Conservation (phyloP, 2,329 filamentous ascomycete genomes). For the Phyllosticta citriasiana region DNA sequence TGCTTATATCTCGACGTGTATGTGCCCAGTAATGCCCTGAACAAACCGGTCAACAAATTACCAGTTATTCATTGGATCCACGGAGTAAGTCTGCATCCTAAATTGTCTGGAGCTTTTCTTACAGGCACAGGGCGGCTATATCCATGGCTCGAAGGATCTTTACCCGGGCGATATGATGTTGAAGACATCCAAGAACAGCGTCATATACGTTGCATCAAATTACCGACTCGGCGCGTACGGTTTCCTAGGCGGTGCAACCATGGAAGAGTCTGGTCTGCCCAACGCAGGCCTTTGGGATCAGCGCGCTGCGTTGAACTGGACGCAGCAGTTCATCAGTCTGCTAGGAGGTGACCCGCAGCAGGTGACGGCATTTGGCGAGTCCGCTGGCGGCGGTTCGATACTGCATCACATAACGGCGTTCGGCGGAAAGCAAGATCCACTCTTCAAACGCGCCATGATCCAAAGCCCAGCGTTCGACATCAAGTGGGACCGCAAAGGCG, state of each 20-base stretch:
- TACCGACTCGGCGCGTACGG: constrained; percentile 37
- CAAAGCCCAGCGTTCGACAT: neutral
- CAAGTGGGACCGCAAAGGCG: neutral
- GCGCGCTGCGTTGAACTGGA: constrained; percentile 40
- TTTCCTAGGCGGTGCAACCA: constrained; percentile 36
- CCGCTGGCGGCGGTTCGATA: constrained; percentile 42
- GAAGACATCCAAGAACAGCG: constrained; percentile 27
- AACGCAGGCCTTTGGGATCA: constrained; percentile 35
- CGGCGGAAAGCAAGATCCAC: constrained; percentile 21
- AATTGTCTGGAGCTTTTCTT: neutral
- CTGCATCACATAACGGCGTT: constrained; percentile 36
- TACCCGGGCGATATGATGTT: constrained; percentile 32
- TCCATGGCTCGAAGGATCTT: constrained; percentile 32
- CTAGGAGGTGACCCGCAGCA: constrained; percentile 37
- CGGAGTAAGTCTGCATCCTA: neutral
- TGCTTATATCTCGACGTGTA: neutral
- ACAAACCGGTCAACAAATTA: neutral
- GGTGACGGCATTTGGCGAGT: constrained; percentile 43
- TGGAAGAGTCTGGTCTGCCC: constrained; percentile 33
- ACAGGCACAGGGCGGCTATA: constrained; percentile 20
- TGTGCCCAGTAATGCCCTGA: neutral
- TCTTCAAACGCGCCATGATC: constrained; percentile 27
- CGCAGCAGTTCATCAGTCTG: constrained; percentile 35
- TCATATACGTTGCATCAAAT: constrained; percentile 40
- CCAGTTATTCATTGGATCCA: neutral